Evolutionary conservation across 148 eudicot genomes (phyloP).

Genomic region (Vaccinium macrocarpon): DNA sequence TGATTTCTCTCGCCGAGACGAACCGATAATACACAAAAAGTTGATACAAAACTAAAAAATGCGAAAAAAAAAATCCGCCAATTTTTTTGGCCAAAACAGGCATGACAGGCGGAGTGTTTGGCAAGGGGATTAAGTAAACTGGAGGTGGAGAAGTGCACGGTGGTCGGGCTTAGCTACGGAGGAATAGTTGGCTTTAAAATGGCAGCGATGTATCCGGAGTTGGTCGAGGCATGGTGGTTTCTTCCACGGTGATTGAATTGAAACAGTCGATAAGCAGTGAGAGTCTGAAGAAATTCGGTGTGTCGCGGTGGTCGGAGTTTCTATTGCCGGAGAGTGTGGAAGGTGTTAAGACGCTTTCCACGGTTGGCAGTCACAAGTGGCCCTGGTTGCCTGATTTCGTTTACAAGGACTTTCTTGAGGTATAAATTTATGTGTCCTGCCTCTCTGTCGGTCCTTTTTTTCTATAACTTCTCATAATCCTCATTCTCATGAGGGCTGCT

Average conservation of each 20-base stretch:
- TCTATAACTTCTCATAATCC: too few species aligned
- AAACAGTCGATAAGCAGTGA: too few species aligned
- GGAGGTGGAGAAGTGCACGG: slow-evolving; percentile 42
- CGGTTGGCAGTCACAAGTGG: slow-evolving; percentile 21
- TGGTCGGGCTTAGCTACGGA: slow-evolving; percentile 65
- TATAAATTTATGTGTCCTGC: too few species aligned
- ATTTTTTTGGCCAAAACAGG: too few species aligned
- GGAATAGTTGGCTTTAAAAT: slow-evolving; percentile 55
- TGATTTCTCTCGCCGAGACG: too few species aligned
- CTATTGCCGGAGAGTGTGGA: slow-evolving; percentile 41
- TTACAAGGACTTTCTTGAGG: background rate
- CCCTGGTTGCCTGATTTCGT: background rate
- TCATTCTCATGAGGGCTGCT: too few species aligned
- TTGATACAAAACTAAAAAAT: too few species aligned
- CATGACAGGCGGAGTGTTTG: slow-evolving; percentile 58
- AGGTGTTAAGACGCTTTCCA: slow-evolving; percentile 31
- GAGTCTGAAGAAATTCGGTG: slow-evolving; percentile 30
- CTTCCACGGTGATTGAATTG: too few species aligned
- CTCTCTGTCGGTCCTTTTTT: too few species aligned
- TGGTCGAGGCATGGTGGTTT: slow-evolving; percentile 51
- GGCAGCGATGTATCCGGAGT: slow-evolving; percentile 44
- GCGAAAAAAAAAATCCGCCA: too few species aligned
- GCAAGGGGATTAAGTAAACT: slow-evolving; percentile 37
- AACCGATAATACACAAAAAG: too few species aligned
- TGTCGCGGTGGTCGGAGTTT: slow-evolving; percentile 32